Base-by-base conservation (phyloP, 2,329 filamentous ascomycete species). In the Neonectria sp. region DNA sequence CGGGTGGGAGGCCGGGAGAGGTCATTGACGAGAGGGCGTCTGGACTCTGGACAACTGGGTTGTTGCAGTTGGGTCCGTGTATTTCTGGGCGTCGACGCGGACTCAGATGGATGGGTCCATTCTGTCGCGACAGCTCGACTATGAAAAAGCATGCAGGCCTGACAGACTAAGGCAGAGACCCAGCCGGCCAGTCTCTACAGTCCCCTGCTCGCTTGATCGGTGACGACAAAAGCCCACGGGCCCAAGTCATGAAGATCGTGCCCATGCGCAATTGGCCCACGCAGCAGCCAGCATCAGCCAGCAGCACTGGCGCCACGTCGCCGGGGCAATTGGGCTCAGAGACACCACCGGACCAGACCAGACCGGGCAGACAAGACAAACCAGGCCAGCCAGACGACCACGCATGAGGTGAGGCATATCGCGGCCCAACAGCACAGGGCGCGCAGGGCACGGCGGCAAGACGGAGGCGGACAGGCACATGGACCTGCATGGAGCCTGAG, bases 1-100 rank as follows among this genome's bases (percentile, higher is more conserved):
- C 73, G 71, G 75, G 78, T 76, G 76, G 75, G 77, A 76, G 68
- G 73, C 69, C 66, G 68, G 68, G 68, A 72, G 70, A 78, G 72
- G 76, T 75, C 76, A 77, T 78, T 77, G 59, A 75, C 63, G 68
- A 71, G 68, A 70, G 53, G 46, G 45, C 31, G 57, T n/a, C 27
- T 31, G 21, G 55, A 6, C 43, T 33, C 45, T 63, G 61, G 53
- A 37, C 52, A 63, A 48, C 52, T 63, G 60, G 60, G 60, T 56
- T 53, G 51, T 33, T 24, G 31, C n/a, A n/a, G 17, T 33, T 29
- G 37, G 49, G 29, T 52, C 49, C 49, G 60, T 56, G 60, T 56
- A 53, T 62, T 62, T 62, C 46, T 62, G 52, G 27, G 49, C 49
- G 29, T 33, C 29, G 60, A 48, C 46, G 60, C 37, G 37, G 37